Evolutionary conservation across 2,329 filamentous ascomycete species (phyloP).

Genomic region (Tolypocladium cylindrosporum): DNA sequence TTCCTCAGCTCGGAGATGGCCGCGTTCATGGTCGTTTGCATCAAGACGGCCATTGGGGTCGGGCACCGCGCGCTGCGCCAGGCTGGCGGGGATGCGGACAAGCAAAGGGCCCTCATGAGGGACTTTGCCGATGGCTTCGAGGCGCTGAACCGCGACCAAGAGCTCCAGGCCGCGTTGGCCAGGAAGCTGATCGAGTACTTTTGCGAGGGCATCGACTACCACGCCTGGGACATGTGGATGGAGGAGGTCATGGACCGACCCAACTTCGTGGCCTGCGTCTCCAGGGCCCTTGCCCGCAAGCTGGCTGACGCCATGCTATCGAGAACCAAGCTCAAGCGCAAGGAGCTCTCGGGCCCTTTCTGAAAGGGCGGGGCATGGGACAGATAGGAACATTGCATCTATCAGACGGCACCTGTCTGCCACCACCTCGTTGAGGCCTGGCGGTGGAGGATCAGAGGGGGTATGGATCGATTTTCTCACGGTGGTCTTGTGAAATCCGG

Average conservation of each 20-base stretch:
- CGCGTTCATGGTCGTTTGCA: slow-evolving; percentile 18
- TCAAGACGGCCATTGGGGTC: slow-evolving; percentile 18
- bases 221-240: slow-evolving; percentile 13
- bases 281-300: slow-evolving; percentile 19
- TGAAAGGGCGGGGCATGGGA: neutral
- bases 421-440: no score
- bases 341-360: slow-evolving; percentile 11
- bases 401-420: no score
- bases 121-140: slow-evolving; percentile 26
- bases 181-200: slow-evolving; percentile 20
- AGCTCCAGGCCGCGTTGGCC: slow-evolving; percentile 12
- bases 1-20: slow-evolving; percentile 21
- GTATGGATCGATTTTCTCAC: no score
- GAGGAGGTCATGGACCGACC: slow-evolving; percentile 16
- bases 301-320: slow-evolving; percentile 11
- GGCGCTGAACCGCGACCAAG: slow-evolving; percentile 14
- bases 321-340: slow-evolving; percentile 16
- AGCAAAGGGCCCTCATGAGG: slow-evolving; percentile 18
- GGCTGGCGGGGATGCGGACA: slow-evolving; percentile 12
- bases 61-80: slow-evolving; percentile 22
- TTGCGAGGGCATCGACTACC: slow-evolving; percentile 19
- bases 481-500: no score
- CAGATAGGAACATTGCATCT: no score
- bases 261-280: slow-evolving; percentile 19
- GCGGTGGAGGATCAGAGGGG: no score